Conservation (phyloP, 495 filamentous ascomycete species). For the Chaetomium tenue region DNA sequence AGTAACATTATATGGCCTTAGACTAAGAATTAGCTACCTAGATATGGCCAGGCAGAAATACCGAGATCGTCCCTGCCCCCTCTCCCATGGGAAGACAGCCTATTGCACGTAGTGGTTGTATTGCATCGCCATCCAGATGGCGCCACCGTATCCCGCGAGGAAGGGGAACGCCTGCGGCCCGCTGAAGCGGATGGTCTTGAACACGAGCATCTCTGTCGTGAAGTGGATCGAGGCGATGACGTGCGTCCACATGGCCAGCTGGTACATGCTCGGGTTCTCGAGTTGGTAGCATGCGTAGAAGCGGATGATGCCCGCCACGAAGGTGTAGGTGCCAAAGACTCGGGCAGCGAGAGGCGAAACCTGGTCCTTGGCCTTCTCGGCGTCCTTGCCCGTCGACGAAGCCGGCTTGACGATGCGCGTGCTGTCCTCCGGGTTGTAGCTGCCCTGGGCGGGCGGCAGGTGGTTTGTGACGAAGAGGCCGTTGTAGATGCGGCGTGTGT, state of each 20-base stretch:
- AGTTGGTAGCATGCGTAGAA: conserved; percentile 87
- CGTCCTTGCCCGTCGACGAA: conserved; percentile 48
- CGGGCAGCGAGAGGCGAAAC: conserved; percentile 74
- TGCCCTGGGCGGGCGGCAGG: conserved; percentile 33
- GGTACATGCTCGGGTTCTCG: conserved; percentile 64
- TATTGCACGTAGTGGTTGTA: conserved; percentile 60
- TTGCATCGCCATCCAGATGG: conserved; percentile 81
- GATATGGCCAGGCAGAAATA: neutral
- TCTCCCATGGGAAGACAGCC: neutral
- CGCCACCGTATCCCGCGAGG: conserved; percentile 63
- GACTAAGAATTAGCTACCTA: conserved; percentile 4
- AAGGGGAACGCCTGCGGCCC: conserved; percentile 69
- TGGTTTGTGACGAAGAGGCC: conserved; percentile 50
- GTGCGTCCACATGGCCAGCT: conserved; percentile 78
- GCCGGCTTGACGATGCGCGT: conserved; percentile 44
- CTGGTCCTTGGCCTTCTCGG: conserved; percentile 51
- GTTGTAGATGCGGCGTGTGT: conserved; percentile 74
- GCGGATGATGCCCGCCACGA: conserved; percentile 70
- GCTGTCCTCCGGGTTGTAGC: conserved; percentile 48
- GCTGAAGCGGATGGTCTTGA: conserved; percentile 67
- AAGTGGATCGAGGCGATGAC: conserved; percentile 79
- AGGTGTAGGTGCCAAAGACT: conserved; percentile 89
- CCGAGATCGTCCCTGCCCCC: neutral
- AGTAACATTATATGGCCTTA: conserved; percentile 16
- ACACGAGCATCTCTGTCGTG: conserved; percentile 71